Conservation (phyloP, 306 rosid genomes). For the Corylus heterophylla region DNA sequence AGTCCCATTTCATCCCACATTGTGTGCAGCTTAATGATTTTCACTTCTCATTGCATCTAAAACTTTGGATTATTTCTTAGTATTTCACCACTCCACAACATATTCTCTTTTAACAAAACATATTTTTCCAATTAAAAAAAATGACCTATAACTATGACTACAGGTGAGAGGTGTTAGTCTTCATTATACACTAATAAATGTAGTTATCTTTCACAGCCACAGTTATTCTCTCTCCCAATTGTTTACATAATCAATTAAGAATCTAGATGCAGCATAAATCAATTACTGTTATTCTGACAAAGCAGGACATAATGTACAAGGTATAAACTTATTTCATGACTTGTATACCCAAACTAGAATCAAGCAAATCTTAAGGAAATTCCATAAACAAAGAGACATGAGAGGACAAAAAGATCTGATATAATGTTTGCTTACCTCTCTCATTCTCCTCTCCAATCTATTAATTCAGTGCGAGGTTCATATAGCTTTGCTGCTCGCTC, state of each 20-base stretch:
- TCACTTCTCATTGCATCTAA: background rate
- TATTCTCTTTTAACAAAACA: background rate
- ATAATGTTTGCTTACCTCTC: constrained; percentile 41
- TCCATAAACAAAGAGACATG: background rate
- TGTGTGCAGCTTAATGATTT: background rate
- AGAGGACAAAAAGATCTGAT: constrained; percentile 12
- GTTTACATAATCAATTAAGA: background rate
- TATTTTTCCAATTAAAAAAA: background rate
- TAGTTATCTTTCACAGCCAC: background rate
- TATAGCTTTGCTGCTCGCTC: constrained; percentile 76
- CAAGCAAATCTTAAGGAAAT: background rate
- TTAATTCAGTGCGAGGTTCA: constrained; percentile 70
- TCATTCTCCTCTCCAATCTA: constrained; percentile 90
- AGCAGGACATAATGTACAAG: background rate
- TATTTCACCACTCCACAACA: background rate
- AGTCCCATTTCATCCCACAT: background rate
- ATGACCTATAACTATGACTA: background rate
- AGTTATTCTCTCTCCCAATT: background rate
- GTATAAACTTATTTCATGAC: constrained; percentile 1
- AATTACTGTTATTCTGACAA: background rate
- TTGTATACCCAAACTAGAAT: background rate
- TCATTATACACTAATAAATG: background rate
- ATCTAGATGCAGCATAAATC: constrained; percentile 1
- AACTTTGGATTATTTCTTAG: background rate
- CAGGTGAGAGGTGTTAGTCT: too few relatives aligned